Base-by-base conservation (phyloP, 106 monocot genomes). In the Agapanthus africanus region DNA sequence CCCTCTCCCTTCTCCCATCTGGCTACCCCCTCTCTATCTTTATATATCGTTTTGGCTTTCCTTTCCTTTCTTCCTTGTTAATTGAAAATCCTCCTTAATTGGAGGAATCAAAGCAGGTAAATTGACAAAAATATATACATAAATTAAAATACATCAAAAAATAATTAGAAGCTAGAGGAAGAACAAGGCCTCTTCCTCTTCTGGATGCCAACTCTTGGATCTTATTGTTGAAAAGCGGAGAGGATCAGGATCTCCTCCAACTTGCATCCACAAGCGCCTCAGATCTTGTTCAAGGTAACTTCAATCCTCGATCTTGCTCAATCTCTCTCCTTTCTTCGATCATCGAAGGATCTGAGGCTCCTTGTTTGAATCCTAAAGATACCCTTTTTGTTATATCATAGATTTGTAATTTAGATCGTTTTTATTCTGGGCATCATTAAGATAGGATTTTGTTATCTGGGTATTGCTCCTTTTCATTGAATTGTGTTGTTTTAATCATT, bases 171-270 rank as follows among this genome's bases (percentile, higher is more conserved):
- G n/a, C n/a, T n/a, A n/a, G n/a, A n/a, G n/a, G n/a, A n/a, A n/a
- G n/a, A n/a, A n/a, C n/a, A n/a, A n/a, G n/a, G n/a, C n/a, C n/a
- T n/a, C n/a, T n/a, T n/a, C n/a, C n/a, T 68, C 68, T 68, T 50
- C 68, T 68, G 34, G 49, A 68, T 68, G 68, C 68, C 68, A 50
- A 68, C 34, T 49, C 49, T 50, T 40, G 19, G 49, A 49, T 68
- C 68, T 38, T 47, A 26, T 9, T 66, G 32, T 4, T 47, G 9
- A 40, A 0, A 37, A 14, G 3, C 8, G 7, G 60, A 61, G 32
- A 13, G 25, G 15, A 33, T 18, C 34, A 47, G 46, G 56, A 18
- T 37, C 27, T 40, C 21, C 49, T 50, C 27, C 31, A 47, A 19
- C 21, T 50, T 35, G 47, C 68, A 44, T 14, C 39, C 22, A n/a